Conservation (phyloP, 805 yeast genomes). For the Yarrowia sp. region DNA sequence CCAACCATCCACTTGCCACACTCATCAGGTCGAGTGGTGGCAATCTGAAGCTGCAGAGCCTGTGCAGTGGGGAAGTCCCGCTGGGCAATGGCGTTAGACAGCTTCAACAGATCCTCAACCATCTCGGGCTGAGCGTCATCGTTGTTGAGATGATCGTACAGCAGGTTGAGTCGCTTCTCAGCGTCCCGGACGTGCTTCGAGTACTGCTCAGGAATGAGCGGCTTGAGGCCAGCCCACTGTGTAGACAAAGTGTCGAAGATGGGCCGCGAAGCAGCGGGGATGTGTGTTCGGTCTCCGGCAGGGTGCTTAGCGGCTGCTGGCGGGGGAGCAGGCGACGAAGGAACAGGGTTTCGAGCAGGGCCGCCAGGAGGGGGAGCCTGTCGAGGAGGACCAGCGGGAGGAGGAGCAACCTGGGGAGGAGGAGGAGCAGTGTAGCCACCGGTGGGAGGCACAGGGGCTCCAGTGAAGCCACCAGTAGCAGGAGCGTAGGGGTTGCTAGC, state of each 20-base stretch:
- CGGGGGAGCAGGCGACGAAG: slow-evolving; percentile 31
- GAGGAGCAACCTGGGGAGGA: slow-evolving; percentile 30
- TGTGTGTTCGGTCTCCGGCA: slow-evolving; percentile 65
- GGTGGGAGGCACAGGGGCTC: slow-evolving; percentile 26
- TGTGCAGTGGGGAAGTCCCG: slow-evolving; percentile 62
- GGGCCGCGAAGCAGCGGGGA: slow-evolving; percentile 56
- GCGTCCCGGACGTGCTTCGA: slow-evolving; percentile 74
- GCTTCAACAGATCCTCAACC: slow-evolving; percentile 50
- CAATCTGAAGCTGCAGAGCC: slow-evolving; percentile 50
- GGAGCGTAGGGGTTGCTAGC: slow-evolving; percentile 45
- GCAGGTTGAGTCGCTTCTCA: slow-evolving; percentile 71
- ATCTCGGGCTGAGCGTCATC: slow-evolving; percentile 63
- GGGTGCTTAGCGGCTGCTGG: slow-evolving; percentile 44
- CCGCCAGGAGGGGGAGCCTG: slow-evolving; percentile 18
- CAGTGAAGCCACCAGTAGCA: slow-evolving; percentile 27
- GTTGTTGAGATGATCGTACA: slow-evolving; percentile 76
- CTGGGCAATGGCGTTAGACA: slow-evolving; percentile 51
- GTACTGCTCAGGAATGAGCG: slow-evolving; percentile 71
- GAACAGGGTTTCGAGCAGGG: slow-evolving; percentile 22
- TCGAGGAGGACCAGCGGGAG: slow-evolving; percentile 33
- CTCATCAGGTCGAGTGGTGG: slow-evolving; percentile 64
- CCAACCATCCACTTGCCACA: slow-evolving; percentile 93
- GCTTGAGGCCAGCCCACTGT: slow-evolving; percentile 61
- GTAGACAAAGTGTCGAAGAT: slow-evolving; percentile 56
- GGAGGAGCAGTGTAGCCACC: slow-evolving; percentile 28